Evolutionary conservation across 306 rosid species (phyloP), one percentile per base, ranked within the genome.

Genomic region (Cicer cuneatum): DNA sequence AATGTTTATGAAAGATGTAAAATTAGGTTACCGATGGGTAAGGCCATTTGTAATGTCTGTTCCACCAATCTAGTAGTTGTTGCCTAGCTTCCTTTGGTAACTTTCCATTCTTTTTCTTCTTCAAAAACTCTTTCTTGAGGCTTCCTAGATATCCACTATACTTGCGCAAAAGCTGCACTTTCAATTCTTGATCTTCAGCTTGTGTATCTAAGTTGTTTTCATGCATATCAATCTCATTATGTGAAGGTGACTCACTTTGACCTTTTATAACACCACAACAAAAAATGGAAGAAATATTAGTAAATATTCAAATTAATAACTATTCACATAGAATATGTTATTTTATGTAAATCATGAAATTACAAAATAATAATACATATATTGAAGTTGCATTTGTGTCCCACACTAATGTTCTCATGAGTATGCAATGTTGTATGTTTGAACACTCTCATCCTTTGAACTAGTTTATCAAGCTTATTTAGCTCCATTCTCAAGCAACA

Each of bases 31-130:
- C 97, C 70, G 97, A 94, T 11, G 99, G 99, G 66, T 94, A 94
- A 24, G 97, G 97, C 97, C 99, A 94, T 78, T 92, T 94, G 85
- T 94, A 92, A 71, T 94, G 97, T 54, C 92, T 76, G 83, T 86
- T 92, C 99, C 99, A 92, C 99, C 99, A 92, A 72, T 92, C 99
- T 1, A 94, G 96, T 51, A 94, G 77, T 69, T 94, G 92, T 19
- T 94, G 99, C 38, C 99, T 75, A 51, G 99, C 99, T 74, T 94
- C 99, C 79, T 90, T 94, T 2, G 97, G 99, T 57, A 94, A 86
- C 82, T 92, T 94, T 15, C 99, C 98, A 67, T 94, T 94, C 89
- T 94, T 92, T 80, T 93, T 81, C 88, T 94, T 94, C 90, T 92
- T 94, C 92, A 92, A 74, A 86, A 94, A 92, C 45, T 94, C 99